phyloP scores from a whole-genome alignment of 2,329 filamentous ascomycete genomes.

The Plectosphaerella plurivora region DNA sequence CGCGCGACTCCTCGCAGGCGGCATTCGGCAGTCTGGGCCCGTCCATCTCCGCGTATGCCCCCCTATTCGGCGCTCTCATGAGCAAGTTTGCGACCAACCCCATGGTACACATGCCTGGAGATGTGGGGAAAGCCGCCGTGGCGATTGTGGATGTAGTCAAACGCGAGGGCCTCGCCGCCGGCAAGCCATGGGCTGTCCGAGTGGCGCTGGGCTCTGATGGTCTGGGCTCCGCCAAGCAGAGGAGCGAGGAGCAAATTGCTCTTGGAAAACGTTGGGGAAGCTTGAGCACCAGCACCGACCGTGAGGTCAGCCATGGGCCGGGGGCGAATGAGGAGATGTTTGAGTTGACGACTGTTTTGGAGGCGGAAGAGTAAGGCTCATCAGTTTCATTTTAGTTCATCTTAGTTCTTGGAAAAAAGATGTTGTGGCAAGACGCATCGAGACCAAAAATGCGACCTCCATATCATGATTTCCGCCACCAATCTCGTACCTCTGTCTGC shows the following conservation, averaged over 20 bases:
- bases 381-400: no score
- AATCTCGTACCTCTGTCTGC: no score
- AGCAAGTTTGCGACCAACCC: conserved; percentile 15
- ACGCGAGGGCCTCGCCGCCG: conserved; percentile 17
- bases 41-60: conserved; percentile 13
- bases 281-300: conserved; percentile 17
- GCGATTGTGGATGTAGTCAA: conserved; percentile 22
- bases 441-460: no score
- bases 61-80: conserved; percentile 14
- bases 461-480: no score
- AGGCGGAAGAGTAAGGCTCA: not conserved
- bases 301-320: conserved; percentile 7
- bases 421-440: no score
- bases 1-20: conserved; percentile 12
- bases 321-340: conserved; percentile 3
- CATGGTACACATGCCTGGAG: conserved; percentile 19
- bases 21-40: conserved; percentile 10
- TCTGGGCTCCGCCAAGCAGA: conserved; percentile 16
- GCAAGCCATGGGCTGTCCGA: conserved; percentile 17
- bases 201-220: conserved; percentile 25
- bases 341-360: conserved; percentile 1
- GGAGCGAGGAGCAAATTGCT: conserved; percentile 14
- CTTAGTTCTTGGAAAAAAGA: no score
- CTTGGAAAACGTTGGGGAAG: conserved; percentile 17
- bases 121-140: conserved; percentile 14